Base-by-base conservation (phyloP, 2,329 filamentous ascomycete species). In the Fusarium brevicatenulatum region DNA sequence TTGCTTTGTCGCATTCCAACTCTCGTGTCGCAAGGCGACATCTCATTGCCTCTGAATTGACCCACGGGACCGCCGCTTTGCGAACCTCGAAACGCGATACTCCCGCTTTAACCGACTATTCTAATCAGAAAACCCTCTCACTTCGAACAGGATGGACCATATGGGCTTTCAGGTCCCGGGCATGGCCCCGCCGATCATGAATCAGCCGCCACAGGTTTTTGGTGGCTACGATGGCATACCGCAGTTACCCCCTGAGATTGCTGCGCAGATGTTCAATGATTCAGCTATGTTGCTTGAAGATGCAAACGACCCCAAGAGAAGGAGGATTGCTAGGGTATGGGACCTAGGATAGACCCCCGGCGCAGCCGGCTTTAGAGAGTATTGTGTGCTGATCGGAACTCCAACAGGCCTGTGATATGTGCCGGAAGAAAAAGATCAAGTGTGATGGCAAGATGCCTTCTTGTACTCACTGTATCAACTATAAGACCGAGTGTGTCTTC, bases 401-500 rank as follows among this genome's bases (percentile, higher is more conserved):
- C 57, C 28, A 19, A 57, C 68, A 95, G 93, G 95, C 95, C 57
- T 97, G 95, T 84, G 95, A 97, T 78, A 97, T 97, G 95, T 98
- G 95, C 81, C 89, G 95, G 77, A 97, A 97, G 85, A 95, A 94
- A 84, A 97, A 95, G 87, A 96, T 98, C 84, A 98, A 98, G 85
- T 98, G 95, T 83, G 96, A 98, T 80, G 95, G 96, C 75, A 97
- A 97, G 84, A 90, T 97, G 83, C 95, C 96, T 42, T 91, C 95
- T 68, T 99, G 96, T 83, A 95, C 94, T 12, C 96, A 98, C 83
- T 99, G 95, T 82, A 92, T 93, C 81, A 98, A 98, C 82, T 98
- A 98, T 86, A 98, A 98, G 87, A 98, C 95, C 9, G 95, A 97
- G 78, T 99, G 95, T 82, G 90, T 97, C 76, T 98, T 98, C 80